phyloP scores from a whole-genome alignment of 129 eudicot genomes.

The Scalesia atractyloides region DNA sequence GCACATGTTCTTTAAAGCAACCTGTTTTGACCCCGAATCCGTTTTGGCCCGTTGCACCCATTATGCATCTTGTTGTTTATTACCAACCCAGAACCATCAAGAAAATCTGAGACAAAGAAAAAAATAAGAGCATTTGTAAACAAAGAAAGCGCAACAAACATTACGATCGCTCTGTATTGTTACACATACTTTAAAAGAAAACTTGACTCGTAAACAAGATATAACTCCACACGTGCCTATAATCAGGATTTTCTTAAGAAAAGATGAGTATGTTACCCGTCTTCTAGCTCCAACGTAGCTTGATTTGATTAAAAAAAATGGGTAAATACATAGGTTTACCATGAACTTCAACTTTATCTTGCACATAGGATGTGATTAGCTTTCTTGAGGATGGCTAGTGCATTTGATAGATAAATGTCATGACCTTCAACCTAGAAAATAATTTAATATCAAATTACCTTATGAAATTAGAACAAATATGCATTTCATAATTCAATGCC shows the following conservation, averaged over 20 bases:
- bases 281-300: slow-evolving; percentile 1
- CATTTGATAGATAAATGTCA: background rate
- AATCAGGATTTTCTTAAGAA: background rate
- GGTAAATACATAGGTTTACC: background rate
- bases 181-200: background rate
- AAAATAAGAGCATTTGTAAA: background rate
- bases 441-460: background rate
- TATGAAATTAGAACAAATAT: background rate
- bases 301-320: background rate
- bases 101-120: background rate
- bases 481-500: background rate
- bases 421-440: background rate
- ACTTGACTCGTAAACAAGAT: background rate
- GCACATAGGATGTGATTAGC: slow-evolving; percentile 2
- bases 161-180: background rate
- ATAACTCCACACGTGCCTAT: slow-evolving; percentile 2
- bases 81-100: slow-evolving; percentile 12
- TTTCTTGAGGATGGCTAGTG: background rate
- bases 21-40: background rate
- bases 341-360: slow-evolving; percentile 1
- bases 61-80: background rate
- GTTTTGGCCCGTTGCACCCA: background rate
- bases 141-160: background rate
- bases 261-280: background rate
- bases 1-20: background rate